Conservation (phyloP, 257 asterid species). For the Fraxinus excelsior region DNA sequence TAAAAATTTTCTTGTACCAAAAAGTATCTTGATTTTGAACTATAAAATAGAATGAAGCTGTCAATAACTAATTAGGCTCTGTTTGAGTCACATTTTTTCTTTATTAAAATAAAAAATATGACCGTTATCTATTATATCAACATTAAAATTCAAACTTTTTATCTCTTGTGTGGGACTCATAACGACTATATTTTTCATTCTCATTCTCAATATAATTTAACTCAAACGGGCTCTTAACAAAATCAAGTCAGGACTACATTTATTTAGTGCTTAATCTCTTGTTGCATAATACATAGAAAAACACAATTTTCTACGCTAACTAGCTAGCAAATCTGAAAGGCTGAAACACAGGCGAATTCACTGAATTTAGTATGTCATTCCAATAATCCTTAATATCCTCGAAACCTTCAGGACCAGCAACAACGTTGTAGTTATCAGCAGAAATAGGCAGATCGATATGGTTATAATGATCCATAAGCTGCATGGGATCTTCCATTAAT, state of each 20-base stretch:
- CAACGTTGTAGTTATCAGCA: constrained; percentile 7
- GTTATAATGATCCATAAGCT: constrained; percentile 16
- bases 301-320: background rate
- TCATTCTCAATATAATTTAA: too few species aligned
- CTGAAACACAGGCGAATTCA: constrained; percentile 33
- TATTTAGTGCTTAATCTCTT: background rate
- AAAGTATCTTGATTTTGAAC: background rate
- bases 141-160: too few species aligned
- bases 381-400: constrained; percentile 38
- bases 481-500: constrained; percentile 24
- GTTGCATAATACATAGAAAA: background rate
- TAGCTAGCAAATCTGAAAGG: background rate
- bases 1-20: too few species aligned
- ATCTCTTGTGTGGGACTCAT: too few species aligned
- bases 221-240: too few species aligned
- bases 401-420: constrained; percentile 21
- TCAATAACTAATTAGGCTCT: background rate
- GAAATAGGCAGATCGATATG: constrained; percentile 22
- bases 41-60: background rate
- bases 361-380: constrained; percentile 43
- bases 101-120: too few species aligned
- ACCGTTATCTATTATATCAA: too few species aligned
- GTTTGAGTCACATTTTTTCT: too few species aligned
- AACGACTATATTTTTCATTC: too few species aligned
- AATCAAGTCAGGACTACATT: background rate